Conservation (phyloP, 345 rosid species). For the Hibiscus trionum region DNA sequence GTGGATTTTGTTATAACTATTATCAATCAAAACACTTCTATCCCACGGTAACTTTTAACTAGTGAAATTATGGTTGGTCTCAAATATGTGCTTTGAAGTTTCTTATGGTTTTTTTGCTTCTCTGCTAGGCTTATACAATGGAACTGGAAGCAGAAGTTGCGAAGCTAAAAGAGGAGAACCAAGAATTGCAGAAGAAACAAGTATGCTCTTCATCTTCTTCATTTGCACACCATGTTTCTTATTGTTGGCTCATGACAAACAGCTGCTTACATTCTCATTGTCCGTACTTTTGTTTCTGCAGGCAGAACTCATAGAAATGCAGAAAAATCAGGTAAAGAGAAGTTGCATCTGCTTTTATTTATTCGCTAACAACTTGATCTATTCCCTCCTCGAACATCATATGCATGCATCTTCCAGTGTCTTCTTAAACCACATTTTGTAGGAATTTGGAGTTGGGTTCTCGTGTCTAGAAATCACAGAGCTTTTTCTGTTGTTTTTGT, state of each 20-base stretch:
- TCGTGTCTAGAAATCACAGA: not conserved
- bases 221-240: not conserved
- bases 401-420: not conserved
- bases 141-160: not conserved
- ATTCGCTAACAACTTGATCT: not conserved
- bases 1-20: too few relatives aligned
- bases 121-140: not conserved
- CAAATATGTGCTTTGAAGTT: not conserved
- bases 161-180: not conserved
- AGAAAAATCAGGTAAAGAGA: conserved; percentile 64
- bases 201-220: not conserved
- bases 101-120: not conserved
- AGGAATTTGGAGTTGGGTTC: not conserved
- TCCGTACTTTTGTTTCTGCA: conserved; percentile 29
- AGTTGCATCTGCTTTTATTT: not conserved
- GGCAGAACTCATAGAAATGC: conserved; percentile 65
- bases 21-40: too few relatives aligned
- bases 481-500: not conserved
- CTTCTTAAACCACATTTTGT: not conserved
- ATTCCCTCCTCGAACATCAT: not conserved
- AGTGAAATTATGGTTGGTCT: not conserved
- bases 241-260: not conserved
- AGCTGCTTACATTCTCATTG: conserved; percentile 7
- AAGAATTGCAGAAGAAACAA: not conserved
- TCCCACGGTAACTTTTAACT: not conserved